Base-by-base conservation (phyloP, 768 basidiomycete species). In the Paxillus ammoniavirescens region DNA sequence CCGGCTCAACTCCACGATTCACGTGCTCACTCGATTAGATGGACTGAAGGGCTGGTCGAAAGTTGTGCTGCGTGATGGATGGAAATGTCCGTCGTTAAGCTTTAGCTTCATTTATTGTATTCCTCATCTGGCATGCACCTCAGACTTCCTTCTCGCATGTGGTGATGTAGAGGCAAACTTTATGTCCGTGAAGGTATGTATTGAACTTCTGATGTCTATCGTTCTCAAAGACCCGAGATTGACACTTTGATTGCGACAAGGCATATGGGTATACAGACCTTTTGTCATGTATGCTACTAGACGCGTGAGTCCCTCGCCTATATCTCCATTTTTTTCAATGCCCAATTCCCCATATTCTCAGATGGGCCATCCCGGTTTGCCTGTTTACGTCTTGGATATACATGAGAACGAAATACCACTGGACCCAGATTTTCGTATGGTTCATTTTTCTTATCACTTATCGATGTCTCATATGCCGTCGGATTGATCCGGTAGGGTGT, bases 321-420 rank as follows among this genome's bases (percentile, higher is more conserved):
- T 43, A 18, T 23, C 12, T 21, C 0, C 18, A 9, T 51, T 26
- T 26, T 26, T 26, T 10, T 35, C n/a, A 42, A 17, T 35, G 46
- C 23, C 30, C n/a, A 48, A 48, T 51, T 12, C 17, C 26, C 40
- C 41, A 60, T 50, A 4, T 21, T 14, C 15, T 17, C 23, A 89
- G 88, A 37, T 93, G 91, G 91, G 87, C 92, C 0, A 94, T 93
- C 52, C 92, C 92, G 14, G 81, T 89, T 17, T 93, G 92, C 70
- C 74, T 93, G 61, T 77, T 89, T 67, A 80, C 89, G 67, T 85
- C 85, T 30, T 93, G 85, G 82, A 33, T 92, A 14, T 93, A 89
- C 69, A 84, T 93, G 82, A 79, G 83, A 44, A 82, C 83, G 9
- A 81, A 71, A 62, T 93, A 89, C 63, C 87, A 89, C 58, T 91